phyloP scores from a whole-genome alignment of 768 basidiomycete genomes.

The Trichaptum fuscoviolaceum region DNA sequence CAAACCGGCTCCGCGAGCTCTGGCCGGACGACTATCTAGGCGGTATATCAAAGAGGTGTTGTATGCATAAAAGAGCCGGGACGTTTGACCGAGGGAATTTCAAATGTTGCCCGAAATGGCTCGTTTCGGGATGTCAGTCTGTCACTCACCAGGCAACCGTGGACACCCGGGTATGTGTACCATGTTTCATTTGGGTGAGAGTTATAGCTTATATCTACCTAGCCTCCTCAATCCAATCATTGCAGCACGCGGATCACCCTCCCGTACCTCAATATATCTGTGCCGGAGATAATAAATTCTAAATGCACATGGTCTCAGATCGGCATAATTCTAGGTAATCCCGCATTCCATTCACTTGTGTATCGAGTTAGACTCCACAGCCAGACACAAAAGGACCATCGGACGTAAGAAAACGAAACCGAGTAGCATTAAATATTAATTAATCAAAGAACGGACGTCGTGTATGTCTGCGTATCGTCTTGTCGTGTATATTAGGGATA shows the following conservation, averaged over 20 bases:
- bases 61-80: neutral
- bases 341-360: neutral
- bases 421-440: too few relatives aligned
- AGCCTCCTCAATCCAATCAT: neutral
- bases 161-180: neutral
- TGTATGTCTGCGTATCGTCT: too few relatives aligned
- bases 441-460: too few relatives aligned
- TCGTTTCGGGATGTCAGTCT: neutral
- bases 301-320: neutral
- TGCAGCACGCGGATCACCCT: neutral
- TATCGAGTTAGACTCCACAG: too few relatives aligned
- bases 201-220: neutral
- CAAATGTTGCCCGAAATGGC: neutral
- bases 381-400: too few relatives aligned
- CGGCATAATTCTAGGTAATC: neutral
- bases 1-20: neutral
- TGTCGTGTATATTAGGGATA: too few relatives aligned
- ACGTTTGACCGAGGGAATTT: neutral
- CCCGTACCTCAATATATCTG: neutral
- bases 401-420: too few relatives aligned
- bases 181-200: neutral
- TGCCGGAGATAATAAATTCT: slow-evolving; percentile 1
- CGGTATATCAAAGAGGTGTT: neutral
- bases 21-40: neutral
- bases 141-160: neutral